Conservation (phyloP, 352 stramenopile genomes). For the Phytopythium delawarense region DNA sequence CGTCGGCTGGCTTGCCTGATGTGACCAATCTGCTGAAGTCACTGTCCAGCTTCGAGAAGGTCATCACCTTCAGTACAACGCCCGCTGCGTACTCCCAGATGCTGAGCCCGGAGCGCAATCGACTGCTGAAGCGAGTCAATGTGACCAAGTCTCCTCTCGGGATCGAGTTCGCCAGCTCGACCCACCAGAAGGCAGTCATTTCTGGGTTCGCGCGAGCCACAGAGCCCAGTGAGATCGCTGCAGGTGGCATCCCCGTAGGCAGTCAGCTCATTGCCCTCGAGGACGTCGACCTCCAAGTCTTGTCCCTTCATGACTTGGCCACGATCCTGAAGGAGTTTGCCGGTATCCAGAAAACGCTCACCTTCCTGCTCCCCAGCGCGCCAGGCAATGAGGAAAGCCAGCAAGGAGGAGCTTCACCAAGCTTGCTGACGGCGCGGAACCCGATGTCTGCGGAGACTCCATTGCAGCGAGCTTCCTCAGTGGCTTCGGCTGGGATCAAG, state of each 20-base stretch:
- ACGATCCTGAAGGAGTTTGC: conserved; percentile 28
- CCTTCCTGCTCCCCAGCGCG: conserved; percentile 25
- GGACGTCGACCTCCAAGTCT: conserved; percentile 30
- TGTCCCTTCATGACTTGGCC: conserved; percentile 31
- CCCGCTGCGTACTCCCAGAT: conserved; percentile 27
- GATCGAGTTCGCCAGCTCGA: conserved; percentile 26
- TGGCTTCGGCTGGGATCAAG: neutral
- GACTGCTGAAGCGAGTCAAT: conserved; percentile 12
- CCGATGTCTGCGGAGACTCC: neutral
- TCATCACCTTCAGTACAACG: conserved; percentile 57
- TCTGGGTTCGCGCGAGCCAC: conserved; percentile 13
- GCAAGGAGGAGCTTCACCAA: neutral
- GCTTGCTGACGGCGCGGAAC: neutral
- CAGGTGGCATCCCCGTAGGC: conserved; percentile 25
- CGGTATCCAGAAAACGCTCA: conserved; percentile 18
- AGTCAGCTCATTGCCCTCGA: conserved; percentile 53
- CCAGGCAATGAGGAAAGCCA: neutral
- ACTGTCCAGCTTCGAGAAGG: conserved; percentile 37
- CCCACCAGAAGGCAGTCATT: conserved; percentile 14
- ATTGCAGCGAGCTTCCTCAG: neutral
- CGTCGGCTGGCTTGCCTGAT: conserved; percentile 26
- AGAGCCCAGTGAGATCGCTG: conserved; percentile 11
- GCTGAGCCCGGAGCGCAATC: conserved; percentile 14
- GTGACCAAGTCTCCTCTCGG: conserved; percentile 22
- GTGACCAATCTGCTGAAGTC: conserved; percentile 33